A percentile compares a stretch with the other conserved stretches of the same genome.
Conservation (phyloP, 2,329 filamentous ascomycete species). For the Curvularia hawaiiensis region DNA sequence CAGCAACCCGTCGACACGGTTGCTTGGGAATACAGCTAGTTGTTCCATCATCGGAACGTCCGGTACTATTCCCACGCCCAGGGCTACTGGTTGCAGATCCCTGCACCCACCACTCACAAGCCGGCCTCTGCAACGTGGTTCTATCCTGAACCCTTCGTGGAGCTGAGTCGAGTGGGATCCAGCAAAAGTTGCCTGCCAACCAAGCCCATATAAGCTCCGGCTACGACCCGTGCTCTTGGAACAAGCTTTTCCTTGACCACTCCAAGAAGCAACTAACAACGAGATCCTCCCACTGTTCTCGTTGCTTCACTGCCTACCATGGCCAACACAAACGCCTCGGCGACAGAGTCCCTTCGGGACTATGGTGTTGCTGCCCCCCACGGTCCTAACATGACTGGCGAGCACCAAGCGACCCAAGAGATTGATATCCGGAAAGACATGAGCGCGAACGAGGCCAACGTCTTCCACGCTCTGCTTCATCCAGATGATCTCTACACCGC, state of each 20-base stretch:
- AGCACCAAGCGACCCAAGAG: conserved; percentile 52
- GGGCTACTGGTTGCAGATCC: conserved; percentile 8
- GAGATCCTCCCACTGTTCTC: not conserved
- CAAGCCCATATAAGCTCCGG: conserved; percentile 21
- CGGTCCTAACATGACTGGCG: conserved; percentile 53
- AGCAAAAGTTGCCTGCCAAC: conserved; percentile 2
- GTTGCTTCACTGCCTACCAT: conserved; percentile 21
- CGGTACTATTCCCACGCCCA: conserved; percentile 25
- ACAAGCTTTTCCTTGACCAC: not conserved
- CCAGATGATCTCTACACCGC: conserved; percentile 87
- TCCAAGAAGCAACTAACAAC: not conserved
- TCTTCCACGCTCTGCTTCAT: conserved; percentile 80
- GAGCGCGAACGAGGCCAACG: conserved; percentile 62
- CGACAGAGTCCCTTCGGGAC: conserved; percentile 47
- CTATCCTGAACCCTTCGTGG: conserved; percentile 19
- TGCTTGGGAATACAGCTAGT: conserved; percentile 1
- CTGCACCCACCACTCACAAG: conserved; percentile 25
- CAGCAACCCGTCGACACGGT: conserved; percentile 2
- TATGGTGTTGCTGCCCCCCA: conserved; percentile 56
- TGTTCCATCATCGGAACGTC: conserved; percentile 16
- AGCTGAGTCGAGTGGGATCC: conserved; percentile 3
- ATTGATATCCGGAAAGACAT: conserved; percentile 52
- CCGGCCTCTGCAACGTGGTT: conserved; percentile 25
- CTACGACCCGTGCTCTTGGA: conserved; percentile 4
- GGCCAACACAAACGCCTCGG: conserved; percentile 24